Conservation (phyloP, 805 yeast genomes). For the Allodekkera sacchari region DNA sequence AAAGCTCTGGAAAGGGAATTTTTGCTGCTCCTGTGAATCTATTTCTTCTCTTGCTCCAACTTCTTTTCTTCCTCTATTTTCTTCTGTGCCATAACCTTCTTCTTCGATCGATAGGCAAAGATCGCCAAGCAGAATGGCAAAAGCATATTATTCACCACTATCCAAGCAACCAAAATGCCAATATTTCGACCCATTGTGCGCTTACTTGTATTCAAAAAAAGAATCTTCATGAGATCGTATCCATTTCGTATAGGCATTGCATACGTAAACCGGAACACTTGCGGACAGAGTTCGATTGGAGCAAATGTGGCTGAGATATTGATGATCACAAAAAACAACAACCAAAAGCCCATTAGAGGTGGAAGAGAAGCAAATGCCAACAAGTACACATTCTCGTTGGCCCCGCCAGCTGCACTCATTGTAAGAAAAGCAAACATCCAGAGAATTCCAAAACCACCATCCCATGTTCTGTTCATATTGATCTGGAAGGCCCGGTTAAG, state of each 20-base stretch:
- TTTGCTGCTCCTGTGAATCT: too few species aligned
- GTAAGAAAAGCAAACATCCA: constrained; percentile 66
- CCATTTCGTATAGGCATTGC: constrained; percentile 65
- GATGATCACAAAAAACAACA: constrained; percentile 58
- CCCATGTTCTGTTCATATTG: constrained; percentile 45
- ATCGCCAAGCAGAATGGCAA: constrained; percentile 36
- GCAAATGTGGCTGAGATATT: constrained; percentile 65
- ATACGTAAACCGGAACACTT: constrained; percentile 57
- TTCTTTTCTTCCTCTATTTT: too few species aligned
- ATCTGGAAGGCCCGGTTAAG: constrained; percentile 65
- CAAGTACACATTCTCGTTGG: constrained; percentile 57
- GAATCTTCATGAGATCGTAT: constrained; percentile 50
- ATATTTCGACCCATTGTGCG: constrained; percentile 29
- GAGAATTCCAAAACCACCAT: constrained; percentile 61
- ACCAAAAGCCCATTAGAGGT: constrained; percentile 63
- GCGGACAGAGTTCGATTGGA: constrained; percentile 50
- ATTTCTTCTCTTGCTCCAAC: too few species aligned
- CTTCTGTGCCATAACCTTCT: constrained; percentile 6
- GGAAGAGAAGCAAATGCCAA: constrained; percentile 46
- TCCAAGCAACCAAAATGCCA: constrained; percentile 17
- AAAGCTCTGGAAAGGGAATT: too few species aligned
- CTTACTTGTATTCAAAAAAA: constrained; percentile 48
- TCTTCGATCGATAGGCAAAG: constrained; percentile 8
- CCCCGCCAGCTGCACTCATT: constrained; percentile 71
- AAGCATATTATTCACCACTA: constrained; percentile 9